Evolutionary conservation across 169 alveolate genomes (phyloP).

Genomic region (Plasmodium vivax): DNA sequence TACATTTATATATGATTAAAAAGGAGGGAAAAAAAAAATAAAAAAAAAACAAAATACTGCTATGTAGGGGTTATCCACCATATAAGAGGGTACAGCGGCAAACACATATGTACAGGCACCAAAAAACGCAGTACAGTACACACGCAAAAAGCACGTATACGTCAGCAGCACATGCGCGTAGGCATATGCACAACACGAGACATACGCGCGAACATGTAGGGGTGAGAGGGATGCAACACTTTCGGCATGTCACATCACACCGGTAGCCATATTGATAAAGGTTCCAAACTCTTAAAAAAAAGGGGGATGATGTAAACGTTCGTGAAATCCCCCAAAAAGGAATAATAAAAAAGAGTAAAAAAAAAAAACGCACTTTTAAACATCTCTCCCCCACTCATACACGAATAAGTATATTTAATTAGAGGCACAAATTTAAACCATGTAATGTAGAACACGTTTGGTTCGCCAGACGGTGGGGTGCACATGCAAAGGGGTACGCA

Average conservation of each 20-base stretch:
- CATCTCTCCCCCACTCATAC: neutral
- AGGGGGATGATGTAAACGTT: neutral
- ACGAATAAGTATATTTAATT: conserved; percentile 11
- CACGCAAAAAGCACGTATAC: too few species aligned
- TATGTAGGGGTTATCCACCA: neutral
- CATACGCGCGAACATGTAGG: neutral
- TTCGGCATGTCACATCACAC: neutral
- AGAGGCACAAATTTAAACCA: conserved; percentile 3
- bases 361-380: neutral
- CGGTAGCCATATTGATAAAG: neutral
- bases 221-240: neutral
- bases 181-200: neutral
- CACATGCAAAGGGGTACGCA: neutral
- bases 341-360: neutral
- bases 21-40: neutral
- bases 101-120: neutral
- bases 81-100: neutral
- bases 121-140: neutral
- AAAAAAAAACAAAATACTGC: neutral
- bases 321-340: neutral
- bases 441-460: neutral
- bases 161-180: neutral
- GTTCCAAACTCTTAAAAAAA: neutral
- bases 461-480: neutral
- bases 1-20: neutral